phyloP scores from a whole-genome alignment of 331 rosid species.

The Arachis monticola region DNA sequence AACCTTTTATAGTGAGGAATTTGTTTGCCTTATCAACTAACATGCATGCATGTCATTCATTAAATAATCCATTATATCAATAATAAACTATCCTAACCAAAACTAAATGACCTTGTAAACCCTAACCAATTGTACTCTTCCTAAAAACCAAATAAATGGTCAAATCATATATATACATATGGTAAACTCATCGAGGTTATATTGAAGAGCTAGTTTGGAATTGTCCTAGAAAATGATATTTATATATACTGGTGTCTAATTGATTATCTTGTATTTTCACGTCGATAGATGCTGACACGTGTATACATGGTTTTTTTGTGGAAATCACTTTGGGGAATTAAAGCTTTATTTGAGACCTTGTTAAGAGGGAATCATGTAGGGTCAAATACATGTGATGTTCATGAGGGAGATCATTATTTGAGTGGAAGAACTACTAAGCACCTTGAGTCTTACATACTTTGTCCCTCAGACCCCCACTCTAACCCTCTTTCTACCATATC shows the following conservation, averaged over 20 bases:
- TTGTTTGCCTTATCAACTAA: background rate
- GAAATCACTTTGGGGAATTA: constrained; percentile 29
- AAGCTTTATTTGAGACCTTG: constrained; percentile 10
- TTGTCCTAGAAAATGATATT: constrained; percentile 22
- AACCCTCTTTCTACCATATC: background rate
- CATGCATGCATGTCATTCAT: background rate
- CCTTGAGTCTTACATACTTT: background rate
- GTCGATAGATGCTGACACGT: constrained; percentile 17
- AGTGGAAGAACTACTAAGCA: constrained; percentile 31
- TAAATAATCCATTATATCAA: background rate
- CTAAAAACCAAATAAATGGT: background rate
- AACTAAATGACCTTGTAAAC: background rate
- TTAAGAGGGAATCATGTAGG: constrained; percentile 46
- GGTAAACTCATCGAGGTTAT: background rate
- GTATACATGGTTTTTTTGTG: constrained; percentile 28
- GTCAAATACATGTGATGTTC: constrained; percentile 50
- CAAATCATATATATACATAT: background rate
- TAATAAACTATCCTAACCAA: background rate
- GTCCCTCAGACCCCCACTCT: background rate
- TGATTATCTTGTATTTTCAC: constrained; percentile 24
- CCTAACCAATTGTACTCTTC: background rate
- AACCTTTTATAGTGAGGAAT: background rate
- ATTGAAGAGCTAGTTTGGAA: background rate
- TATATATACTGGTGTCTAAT: background rate
- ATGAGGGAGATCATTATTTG: constrained; percentile 23